Conservation (phyloP, 2,329 filamentous ascomycete genomes). For the Fusarium albosuccineum region DNA sequence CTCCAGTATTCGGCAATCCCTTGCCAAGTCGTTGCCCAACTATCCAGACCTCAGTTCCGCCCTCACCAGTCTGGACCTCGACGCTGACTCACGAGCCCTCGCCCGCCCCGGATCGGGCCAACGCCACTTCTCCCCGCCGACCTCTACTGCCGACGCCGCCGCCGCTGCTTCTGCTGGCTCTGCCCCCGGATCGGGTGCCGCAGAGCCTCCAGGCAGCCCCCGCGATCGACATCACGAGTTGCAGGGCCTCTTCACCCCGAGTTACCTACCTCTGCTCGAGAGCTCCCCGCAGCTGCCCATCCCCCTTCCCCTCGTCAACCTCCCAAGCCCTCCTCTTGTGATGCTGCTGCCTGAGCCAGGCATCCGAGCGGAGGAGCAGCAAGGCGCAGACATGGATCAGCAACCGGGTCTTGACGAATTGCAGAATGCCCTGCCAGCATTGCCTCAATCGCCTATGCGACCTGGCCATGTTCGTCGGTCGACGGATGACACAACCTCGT, state of each 20-base stretch:
- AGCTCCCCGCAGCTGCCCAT: conserved; percentile 48
- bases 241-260: conserved; percentile 72
- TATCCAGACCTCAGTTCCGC: conserved; percentile 60
- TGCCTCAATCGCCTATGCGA: conserved; percentile 43
- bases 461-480: conserved; percentile 55
- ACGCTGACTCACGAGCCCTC: conserved; percentile 53
- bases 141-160: conserved; percentile 5
- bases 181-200: conserved; percentile 46
- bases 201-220: conserved; percentile 56
- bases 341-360: conserved; percentile 46
- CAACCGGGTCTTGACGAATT: conserved; percentile 27
- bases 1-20: conserved; percentile 59
- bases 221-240: conserved; percentile 71
- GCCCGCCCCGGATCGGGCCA: conserved; percentile 46
- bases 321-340: conserved; percentile 31
- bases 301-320: conserved; percentile 35
- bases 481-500: conserved; percentile 64
- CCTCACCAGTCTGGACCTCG: conserved; percentile 53
- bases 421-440: conserved; percentile 32
- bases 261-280: conserved; percentile 72
- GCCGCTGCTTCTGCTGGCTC: conserved; percentile 30
- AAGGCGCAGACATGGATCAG: conserved; percentile 42
- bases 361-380: conserved; percentile 41
- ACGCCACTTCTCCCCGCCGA: conserved; percentile 50
- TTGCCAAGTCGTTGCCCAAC: conserved; percentile 59